phyloP scores from a whole-genome alignment of 2,329 filamentous ascomycete genomes.

The Chaetomiaceae sp. region DNA sequence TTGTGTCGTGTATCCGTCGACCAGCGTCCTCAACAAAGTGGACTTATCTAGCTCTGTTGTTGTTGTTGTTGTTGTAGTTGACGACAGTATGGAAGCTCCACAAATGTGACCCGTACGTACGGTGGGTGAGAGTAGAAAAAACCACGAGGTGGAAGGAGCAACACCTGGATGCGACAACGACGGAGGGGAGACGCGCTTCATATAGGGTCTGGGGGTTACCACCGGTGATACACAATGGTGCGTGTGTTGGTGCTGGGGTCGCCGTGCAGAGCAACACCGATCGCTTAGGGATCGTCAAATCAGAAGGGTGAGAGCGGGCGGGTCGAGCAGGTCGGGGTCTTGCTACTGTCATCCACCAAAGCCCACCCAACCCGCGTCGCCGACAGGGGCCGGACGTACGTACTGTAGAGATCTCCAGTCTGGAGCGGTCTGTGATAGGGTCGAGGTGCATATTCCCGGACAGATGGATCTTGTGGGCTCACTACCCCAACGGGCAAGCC shows the following conservation, averaged over 20 bases:
- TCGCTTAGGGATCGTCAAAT: conserved; percentile 17
- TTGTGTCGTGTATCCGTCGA: conserved; percentile 6
- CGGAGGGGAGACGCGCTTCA: conserved; percentile 6
- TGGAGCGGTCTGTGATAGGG: conserved; percentile 16
- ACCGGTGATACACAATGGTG: neutral
- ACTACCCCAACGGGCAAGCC: neutral
- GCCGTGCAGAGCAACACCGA: conserved; percentile 10
- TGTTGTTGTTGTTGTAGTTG: neutral
- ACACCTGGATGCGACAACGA: neutral
- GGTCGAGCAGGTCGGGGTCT: conserved; percentile 7
- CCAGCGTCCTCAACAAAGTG: neutral
- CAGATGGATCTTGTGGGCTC: conserved; percentile 10
- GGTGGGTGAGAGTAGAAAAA: neutral
- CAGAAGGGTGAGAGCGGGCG: conserved; percentile 1
- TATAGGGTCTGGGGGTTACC: conserved; percentile 6
- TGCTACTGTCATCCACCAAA: conserved; percentile 4
- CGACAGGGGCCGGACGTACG: neutral
- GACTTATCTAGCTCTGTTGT: neutral
- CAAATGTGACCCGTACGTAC: neutral
- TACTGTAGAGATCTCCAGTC: conserved; percentile 6
- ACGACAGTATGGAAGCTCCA: neutral
- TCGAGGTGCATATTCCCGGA: conserved; percentile 12
- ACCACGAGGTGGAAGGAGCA: neutral
- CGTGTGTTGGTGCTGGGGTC: conserved; percentile 12
- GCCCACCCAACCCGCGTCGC: conserved; percentile 1